phyloP scores from a whole-genome alignment of 169 alveolate species.

The Plasmodium chabaudi region DNA sequence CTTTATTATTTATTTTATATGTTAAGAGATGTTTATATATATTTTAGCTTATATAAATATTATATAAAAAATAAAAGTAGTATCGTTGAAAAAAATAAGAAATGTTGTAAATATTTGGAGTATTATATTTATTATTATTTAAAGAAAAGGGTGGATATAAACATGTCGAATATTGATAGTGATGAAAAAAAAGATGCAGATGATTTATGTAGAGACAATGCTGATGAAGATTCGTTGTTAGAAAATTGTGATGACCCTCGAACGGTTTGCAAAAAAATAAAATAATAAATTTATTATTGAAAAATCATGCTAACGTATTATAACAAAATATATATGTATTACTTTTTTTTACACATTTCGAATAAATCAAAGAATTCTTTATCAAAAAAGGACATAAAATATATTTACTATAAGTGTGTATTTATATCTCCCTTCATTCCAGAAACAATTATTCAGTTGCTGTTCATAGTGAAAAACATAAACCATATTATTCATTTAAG shows the following conservation, averaged over 20 bases:
- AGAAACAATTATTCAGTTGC: slow-evolving; percentile 65
- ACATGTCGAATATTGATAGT: background rate
- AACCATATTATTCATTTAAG: slow-evolving; percentile 57
- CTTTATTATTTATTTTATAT: slow-evolving; percentile 61
- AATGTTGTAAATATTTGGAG: background rate
- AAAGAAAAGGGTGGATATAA: slow-evolving; percentile 24
- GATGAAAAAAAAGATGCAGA: background rate
- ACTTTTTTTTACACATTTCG: slow-evolving; percentile 7
- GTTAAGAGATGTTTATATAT: slow-evolving; percentile 62
- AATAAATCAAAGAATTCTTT: slow-evolving; percentile 13
- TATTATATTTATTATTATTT: slow-evolving; percentile 45
- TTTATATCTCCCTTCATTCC: slow-evolving; percentile 70
- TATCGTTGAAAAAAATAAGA: background rate
- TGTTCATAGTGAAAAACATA: slow-evolving; percentile 66
- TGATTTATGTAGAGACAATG: background rate
- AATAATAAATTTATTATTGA: background rate
- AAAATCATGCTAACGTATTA: no score
- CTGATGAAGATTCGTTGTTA: background rate
- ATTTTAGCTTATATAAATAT: slow-evolving; percentile 19
- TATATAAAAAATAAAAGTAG: slow-evolving; percentile 22
- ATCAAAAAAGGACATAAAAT: slow-evolving; percentile 21
- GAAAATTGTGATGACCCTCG: slow-evolving; percentile 7
- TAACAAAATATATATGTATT: no score
- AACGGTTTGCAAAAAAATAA: slow-evolving; percentile 3
- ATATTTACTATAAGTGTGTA: slow-evolving; percentile 45